A percentile compares a stretch with the other conserved stretches of the same genome.
Conservation (phyloP, 495 filamentous ascomycete genomes). For the Penicillium nucicola region DNA sequence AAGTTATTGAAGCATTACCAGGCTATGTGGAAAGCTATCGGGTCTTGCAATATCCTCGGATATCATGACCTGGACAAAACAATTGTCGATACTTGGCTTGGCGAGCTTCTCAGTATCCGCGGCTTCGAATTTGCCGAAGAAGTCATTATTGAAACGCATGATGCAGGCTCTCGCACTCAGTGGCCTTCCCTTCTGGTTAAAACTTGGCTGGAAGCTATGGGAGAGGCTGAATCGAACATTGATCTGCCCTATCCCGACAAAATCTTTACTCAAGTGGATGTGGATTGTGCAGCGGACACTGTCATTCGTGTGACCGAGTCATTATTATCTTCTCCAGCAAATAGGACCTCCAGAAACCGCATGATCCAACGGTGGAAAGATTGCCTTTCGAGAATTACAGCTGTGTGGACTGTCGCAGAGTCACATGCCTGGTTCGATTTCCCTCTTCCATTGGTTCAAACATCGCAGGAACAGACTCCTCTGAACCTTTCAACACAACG, state of each 20-base stretch:
- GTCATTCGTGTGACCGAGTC: constrained; percentile 36
- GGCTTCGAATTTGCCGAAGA: constrained; percentile 29
- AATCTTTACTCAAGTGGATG: constrained; percentile 22
- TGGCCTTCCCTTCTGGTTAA: constrained; percentile 32
- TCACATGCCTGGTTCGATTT: constrained; percentile 29
- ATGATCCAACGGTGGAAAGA: constrained; percentile 32
- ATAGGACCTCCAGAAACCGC: constrained; percentile 6
- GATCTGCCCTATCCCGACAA: constrained; percentile 6
- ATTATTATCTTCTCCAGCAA: constrained; percentile 16
- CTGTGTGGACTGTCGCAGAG: constrained; percentile 18
- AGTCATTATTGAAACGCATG: constrained; percentile 29
- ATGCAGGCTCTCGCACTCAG: constrained; percentile 2
- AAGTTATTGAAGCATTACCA: constrained; percentile 21
- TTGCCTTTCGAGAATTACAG: constrained; percentile 22
- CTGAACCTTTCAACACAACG: constrained; percentile 14
- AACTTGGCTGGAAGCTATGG: constrained; percentile 20
- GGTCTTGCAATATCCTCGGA: constrained; percentile 33
- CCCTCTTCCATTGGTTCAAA: constrained; percentile 4
- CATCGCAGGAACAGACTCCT: not conserved
- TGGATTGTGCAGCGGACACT: constrained; percentile 21
- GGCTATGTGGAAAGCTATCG: constrained; percentile 41
- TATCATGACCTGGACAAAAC: constrained; percentile 30
- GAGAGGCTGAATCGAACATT: not conserved
- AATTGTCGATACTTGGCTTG: constrained; percentile 32
- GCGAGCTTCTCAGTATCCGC: constrained; percentile 15